phyloP scores from a whole-genome alignment of 1,284 basidiomycete species.

The Hypsizygus ulmarius region DNA sequence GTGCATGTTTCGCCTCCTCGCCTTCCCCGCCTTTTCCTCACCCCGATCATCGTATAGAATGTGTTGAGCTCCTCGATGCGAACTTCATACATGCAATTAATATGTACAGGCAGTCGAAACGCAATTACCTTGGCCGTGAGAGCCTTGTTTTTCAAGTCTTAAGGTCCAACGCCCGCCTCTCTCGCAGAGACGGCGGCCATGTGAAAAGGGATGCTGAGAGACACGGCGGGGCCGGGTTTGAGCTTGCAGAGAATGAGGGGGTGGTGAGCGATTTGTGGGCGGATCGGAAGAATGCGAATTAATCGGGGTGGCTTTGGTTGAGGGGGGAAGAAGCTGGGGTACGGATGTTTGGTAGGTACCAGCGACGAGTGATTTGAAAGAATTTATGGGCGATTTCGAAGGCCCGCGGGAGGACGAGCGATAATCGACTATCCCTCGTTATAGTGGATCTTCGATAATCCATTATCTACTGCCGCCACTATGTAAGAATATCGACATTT shows the following conservation, averaged over 20 bases:
- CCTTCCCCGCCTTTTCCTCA: slow-evolving; percentile 1
- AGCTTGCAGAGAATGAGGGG: slow-evolving; percentile 62
- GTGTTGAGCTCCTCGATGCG: slow-evolving; percentile 77
- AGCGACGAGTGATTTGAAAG: no score
- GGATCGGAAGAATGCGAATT: slow-evolving; percentile 83
- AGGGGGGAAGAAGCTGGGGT: slow-evolving; percentile 66
- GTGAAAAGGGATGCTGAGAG: slow-evolving; percentile 57
- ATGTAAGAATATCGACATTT: no score
- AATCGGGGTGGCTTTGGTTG: slow-evolving; percentile 67
- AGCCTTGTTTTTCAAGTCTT: slow-evolving; percentile 88
- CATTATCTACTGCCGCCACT: no score
- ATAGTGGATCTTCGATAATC: no score
- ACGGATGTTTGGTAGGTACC: slow-evolving; percentile 87
- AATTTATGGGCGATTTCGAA: no score
- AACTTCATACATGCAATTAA: slow-evolving; percentile 73
- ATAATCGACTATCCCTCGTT: no score
- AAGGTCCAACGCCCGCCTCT: slow-evolving; percentile 61
- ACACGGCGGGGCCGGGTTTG: slow-evolving; percentile 70
- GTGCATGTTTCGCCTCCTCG: slow-evolving; percentile 28
- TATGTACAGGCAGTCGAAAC: slow-evolving; percentile 52
- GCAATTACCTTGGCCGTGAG: slow-evolving; percentile 65
- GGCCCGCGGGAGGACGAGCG: no score
- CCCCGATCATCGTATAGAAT: slow-evolving; percentile 42
- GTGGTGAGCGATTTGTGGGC: slow-evolving; percentile 82
- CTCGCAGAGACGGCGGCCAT: slow-evolving; percentile 61